Conservation (phyloP, 225 moss, liverwort and hornwort genomes). For the Ulota crispa region DNA sequence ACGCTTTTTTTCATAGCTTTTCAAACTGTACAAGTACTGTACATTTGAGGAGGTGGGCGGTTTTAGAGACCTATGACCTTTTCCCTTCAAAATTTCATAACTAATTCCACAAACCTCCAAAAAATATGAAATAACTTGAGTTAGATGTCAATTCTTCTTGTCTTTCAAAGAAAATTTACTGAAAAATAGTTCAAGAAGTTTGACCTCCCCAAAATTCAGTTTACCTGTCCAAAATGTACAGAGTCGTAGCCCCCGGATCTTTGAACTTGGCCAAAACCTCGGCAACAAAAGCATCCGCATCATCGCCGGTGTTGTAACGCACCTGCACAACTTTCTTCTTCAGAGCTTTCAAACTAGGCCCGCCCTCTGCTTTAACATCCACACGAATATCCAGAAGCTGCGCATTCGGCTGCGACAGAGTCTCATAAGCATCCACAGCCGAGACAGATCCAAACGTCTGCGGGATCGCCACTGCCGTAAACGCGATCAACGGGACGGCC, state of each 20-base stretch:
- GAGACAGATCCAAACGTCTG: slow-evolving; percentile 58
- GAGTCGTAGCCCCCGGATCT: slow-evolving; percentile 27
- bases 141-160: too few species aligned
- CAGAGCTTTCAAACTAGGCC: slow-evolving; percentile 57
- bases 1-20: too few species aligned
- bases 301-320: slow-evolving; percentile 10
- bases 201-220: too few species aligned
- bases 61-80: too few species aligned
- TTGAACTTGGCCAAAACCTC: slow-evolving; percentile 27
- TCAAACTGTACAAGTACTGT: too few species aligned
- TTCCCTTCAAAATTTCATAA: too few species aligned
- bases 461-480: slow-evolving; percentile 40
- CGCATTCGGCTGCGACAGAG: slow-evolving; percentile 42
- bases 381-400: slow-evolving; percentile 80
- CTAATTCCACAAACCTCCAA: too few species aligned
- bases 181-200: too few species aligned
- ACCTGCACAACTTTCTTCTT: slow-evolving; percentile 60
- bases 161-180: too few species aligned
- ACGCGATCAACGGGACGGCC: slow-evolving; percentile 51
- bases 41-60: too few species aligned
- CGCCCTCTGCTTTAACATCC: slow-evolving; percentile 53
- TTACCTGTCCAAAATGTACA: slow-evolving; percentile 43
- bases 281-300: slow-evolving; percentile 12
- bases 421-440: slow-evolving; percentile 51
- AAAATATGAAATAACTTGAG: too few species aligned